phyloP scores from a whole-genome alignment of 2,329 filamentous ascomycete species.

The Paecilomyces sp. region DNA sequence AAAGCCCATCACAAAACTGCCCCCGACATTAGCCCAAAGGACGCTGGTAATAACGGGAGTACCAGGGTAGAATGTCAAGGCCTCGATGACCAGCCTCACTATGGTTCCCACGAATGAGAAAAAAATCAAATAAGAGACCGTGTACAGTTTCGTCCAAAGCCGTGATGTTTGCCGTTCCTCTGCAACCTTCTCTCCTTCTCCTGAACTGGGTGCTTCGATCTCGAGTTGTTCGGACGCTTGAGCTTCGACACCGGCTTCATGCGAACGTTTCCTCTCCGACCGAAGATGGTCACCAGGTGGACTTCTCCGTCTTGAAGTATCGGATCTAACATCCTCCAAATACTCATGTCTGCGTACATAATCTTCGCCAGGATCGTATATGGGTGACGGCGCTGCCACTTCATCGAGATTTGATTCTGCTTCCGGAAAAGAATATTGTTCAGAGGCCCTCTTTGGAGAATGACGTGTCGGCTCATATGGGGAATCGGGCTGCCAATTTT shows the following conservation, averaged over 20 bases:
- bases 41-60: slow-evolving; percentile 64
- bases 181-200: background rate
- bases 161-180: background rate
- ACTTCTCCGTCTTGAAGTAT: slow-evolving; percentile 13
- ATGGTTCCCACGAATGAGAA: slow-evolving; percentile 77
- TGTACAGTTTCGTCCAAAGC: slow-evolving; percentile 42
- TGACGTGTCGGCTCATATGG: background rate
- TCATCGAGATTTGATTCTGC: slow-evolving; percentile 21
- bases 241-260: background rate
- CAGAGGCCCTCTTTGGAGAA: background rate
- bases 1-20: slow-evolving; percentile 74
- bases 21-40: slow-evolving; percentile 78
- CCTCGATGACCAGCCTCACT: slow-evolving; percentile 67
- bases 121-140: slow-evolving; percentile 67
- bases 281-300: background rate
- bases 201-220: background rate
- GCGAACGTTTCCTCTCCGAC: background rate
- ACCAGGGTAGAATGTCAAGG: slow-evolving; percentile 69
- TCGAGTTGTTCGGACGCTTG: background rate
- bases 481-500: background rate
- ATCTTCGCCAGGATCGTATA: slow-evolving; percentile 37
- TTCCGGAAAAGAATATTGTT: slow-evolving; percentile 12
- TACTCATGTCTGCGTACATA: slow-evolving; percentile 28
- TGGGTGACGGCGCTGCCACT: slow-evolving; percentile 27
- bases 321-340: slow-evolving; percentile 33